Evolutionary conservation across 2,329 filamentous ascomycete genomes (phyloP).

Genomic region (Ceratocystis eucalypticola): DNA sequence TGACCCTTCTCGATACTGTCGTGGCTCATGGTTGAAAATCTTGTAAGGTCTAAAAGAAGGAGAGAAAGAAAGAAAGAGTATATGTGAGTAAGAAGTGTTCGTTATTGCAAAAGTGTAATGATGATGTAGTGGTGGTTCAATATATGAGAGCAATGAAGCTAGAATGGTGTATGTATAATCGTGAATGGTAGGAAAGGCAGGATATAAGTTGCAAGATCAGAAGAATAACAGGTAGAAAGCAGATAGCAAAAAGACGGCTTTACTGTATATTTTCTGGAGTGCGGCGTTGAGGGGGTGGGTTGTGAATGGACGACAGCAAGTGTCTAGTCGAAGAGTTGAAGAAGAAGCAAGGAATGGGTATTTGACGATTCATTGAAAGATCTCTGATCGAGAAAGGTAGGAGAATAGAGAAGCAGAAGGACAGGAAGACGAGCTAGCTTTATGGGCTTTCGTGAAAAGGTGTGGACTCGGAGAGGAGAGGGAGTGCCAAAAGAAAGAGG

Average conservation of each 20-base stretch:
- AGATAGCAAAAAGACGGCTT: neutral
- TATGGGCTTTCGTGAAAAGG: conserved; percentile 2
- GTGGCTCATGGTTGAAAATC: conserved; percentile 19
- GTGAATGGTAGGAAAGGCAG: conserved; percentile 1
- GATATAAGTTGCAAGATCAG: neutral
- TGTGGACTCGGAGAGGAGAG: neutral
- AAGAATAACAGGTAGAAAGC: neutral
- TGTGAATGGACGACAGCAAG: conserved; percentile 8
- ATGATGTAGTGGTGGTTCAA: neutral
- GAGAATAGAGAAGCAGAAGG: neutral
- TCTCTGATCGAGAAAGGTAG: conserved; percentile 5
- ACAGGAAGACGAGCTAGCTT: conserved; percentile 1
- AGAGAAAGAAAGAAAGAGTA: neutral
- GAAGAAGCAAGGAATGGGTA: conserved; percentile 6
- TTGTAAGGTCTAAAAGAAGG: conserved; percentile 16
- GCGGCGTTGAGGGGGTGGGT: conserved; percentile 4
- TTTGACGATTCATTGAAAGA: conserved; percentile 11
- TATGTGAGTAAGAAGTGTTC: conserved; percentile 14
- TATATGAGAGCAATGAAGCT: conserved; percentile 1
- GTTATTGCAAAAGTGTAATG: neutral
- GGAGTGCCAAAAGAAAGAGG: neutral
- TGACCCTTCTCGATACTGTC: conserved; percentile 18
- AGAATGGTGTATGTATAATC: neutral
- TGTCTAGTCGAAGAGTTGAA: conserved; percentile 9
- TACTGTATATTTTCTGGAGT: conserved; percentile 3